Evolutionary conservation across 2,329 filamentous ascomycete genomes (phyloP), one percentile per base, ranked within the genome.

Genomic region (Septoria linicola): DNA sequence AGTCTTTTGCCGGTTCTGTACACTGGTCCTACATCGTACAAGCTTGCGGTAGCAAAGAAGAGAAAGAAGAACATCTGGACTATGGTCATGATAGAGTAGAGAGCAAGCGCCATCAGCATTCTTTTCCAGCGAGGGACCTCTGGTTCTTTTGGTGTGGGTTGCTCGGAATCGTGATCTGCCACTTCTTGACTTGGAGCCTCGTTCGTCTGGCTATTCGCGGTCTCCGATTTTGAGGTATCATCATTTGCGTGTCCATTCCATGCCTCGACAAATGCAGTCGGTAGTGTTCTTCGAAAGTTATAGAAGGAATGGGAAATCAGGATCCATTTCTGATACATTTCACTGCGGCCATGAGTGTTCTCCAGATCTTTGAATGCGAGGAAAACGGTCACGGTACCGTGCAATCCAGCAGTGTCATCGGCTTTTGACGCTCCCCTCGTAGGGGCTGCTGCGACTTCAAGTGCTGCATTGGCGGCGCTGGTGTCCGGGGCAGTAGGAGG

Each of bases 61-160:
- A 44, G 20, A 19, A 44, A 44, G 11, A 44, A 21, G 8, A 44
- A 19, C 11, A 44, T 13, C 41, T 44, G 30, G 13, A 35, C 13
- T 3, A 44, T 1, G 19, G 17, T 19, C 16, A 35, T 13, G 27
- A 7, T 13, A 13, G 7, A 7, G 13, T 30, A 30, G 13, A 30
- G 27, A 7, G 13, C 7, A 7, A 13, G 7, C 7, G 27, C 27
- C 27, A 7, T 7, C 7, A 30, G 27, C 7, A 30, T 7, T 30
- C 27, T 7, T 13, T 30, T 30, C 7, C 27, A 7, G 7, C 27
- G 27, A 7, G 27, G 27, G 13, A 30, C n/a, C n/a, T n/a, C n/a
- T n/a, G n/a, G n/a, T n/a, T n/a, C n/a, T n/a, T n/a, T n/a, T n/a
- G n/a, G n/a, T n/a, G n/a, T n/a, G n/a, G n/a, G n/a, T n/a, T n/a